Conservation (phyloP, 768 basidiomycete genomes). For the Rhodotorula graminis region DNA sequence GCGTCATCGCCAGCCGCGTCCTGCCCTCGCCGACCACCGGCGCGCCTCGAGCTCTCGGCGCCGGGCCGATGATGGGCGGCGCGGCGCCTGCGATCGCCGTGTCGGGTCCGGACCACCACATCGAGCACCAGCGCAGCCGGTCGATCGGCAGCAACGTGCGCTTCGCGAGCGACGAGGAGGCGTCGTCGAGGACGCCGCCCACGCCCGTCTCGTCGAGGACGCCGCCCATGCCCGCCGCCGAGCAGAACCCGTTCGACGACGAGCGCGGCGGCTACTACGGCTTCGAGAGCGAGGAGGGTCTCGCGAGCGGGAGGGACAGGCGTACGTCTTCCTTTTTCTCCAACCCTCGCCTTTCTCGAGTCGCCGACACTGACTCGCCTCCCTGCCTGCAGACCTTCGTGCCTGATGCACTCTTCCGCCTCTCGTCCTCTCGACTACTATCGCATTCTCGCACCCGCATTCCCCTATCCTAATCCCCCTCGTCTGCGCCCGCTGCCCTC, state of each 20-base stretch:
- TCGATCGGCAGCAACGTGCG: background rate
- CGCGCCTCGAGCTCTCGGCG: background rate
- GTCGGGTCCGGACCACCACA: background rate
- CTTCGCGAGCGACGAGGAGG: background rate
- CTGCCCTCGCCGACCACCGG: background rate
- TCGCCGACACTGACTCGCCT: background rate
- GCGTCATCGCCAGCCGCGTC: slow-evolving; percentile 15
- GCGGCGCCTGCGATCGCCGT: slow-evolving; percentile 3
- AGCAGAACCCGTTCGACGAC: slow-evolving; percentile 22
- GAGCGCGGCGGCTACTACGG: slow-evolving; percentile 25
- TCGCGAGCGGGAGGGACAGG: background rate
- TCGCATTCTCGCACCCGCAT: background rate
- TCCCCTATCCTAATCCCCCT: background rate
- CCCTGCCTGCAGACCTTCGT: background rate
- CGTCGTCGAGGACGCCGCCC: background rate
- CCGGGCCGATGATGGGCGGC: slow-evolving; percentile 25
- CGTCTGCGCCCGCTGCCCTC: too few relatives aligned
- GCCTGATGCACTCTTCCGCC: background rate
- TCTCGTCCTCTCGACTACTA: too few relatives aligned
- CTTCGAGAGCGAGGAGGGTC: slow-evolving; percentile 2
- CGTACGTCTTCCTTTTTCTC: background rate
- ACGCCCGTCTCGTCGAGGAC: background rate
- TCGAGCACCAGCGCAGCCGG: background rate
- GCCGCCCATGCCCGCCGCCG: background rate
- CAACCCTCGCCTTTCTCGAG: too few relatives aligned